A percentile compares a stretch with the other conserved stretches of the same genome.
phyloP scores from a whole-genome alignment of 176 grass and related monocot genomes.

The Bothriochloa decipiens region DNA sequence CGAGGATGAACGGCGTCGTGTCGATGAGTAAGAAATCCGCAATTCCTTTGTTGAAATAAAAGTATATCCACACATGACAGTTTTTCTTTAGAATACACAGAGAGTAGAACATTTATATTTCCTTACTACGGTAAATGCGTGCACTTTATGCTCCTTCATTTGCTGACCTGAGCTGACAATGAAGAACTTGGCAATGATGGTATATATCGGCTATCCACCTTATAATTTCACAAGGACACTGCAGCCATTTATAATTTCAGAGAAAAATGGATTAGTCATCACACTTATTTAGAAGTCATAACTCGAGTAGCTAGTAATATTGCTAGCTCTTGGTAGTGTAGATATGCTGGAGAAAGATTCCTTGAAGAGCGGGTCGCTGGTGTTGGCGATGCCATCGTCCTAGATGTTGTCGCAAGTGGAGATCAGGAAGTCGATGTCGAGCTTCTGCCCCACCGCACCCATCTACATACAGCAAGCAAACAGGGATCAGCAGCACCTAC shows the following conservation, averaged over 20 bases:
- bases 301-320: background rate
- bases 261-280: too few relatives aligned
- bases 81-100: background rate
- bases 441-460: slow-evolving; percentile 62
- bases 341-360: slow-evolving; percentile 68
- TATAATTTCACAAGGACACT: too few relatives aligned
- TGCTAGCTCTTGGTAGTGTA: slow-evolving; percentile 79
- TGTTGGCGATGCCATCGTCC: slow-evolving; percentile 58
- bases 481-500: background rate
- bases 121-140: background rate
- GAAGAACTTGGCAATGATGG: slow-evolving; percentile 46
- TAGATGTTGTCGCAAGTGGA: slow-evolving; percentile 92
- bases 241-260: too few relatives aligned
- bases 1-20: slow-evolving; percentile 65
- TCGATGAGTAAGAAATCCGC: slow-evolving; percentile 88
- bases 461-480: slow-evolving; percentile 41
- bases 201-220: slow-evolving; percentile 42
- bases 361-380: slow-evolving; percentile 60
- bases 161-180: slow-evolving; percentile 42
- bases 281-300: background rate
- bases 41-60: slow-evolving; percentile 20
- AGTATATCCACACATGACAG: background rate
- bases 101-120: background rate
- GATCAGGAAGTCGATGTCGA: slow-evolving; percentile 73
- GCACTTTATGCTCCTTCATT: background rate